These are phyloP conservation scores for Blastobotrys petasosporus DNA, from an alignment of 1,139 yeast genomes.

Conservation along the genomic window DNA sequence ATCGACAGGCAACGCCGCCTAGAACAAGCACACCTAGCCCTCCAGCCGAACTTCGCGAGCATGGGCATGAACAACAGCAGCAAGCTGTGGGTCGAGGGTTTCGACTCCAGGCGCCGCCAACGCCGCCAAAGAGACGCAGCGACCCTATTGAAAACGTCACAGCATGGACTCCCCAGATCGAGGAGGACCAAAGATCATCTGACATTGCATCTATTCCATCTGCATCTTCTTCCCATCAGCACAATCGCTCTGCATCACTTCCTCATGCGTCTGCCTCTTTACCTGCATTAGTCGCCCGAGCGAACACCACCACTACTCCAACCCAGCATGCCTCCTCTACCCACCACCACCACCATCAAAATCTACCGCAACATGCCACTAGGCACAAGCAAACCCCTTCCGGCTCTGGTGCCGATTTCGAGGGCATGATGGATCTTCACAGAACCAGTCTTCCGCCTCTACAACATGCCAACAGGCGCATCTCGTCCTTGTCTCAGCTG, in stretches of 20 bases:
- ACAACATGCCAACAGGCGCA: too few species aligned
- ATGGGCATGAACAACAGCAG: neutral
- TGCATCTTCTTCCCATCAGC: neutral
- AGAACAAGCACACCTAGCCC: neutral
- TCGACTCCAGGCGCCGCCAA: slow-evolving; percentile 6
- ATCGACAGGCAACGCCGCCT: neutral
- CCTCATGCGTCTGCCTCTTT: slow-evolving; percentile 1
- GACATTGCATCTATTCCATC: too few species aligned
- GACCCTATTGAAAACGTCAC: slow-evolving; percentile 6
- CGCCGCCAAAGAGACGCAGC: slow-evolving; percentile 1
- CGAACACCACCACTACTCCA: neutral
- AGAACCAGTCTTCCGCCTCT: slow-evolving; percentile 11
- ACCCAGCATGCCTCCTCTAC: neutral
- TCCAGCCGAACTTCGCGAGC: neutral
- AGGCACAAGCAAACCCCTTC: neutral
- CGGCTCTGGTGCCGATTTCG: slow-evolving; percentile 13
- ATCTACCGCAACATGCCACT: neutral
- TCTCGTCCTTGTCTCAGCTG: neutral
- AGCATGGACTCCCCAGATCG: slow-evolving; percentile 3
- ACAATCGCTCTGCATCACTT: neutral
- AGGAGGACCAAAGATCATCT: too few species aligned
- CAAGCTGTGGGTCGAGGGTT: neutral
- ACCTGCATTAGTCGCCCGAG: neutral
- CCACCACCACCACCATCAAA: slow-evolving; percentile 2
- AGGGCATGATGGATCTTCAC: slow-evolving; percentile 14